These are phyloP conservation scores for Tilletiopsis washingtonensis DNA, from an alignment of 1,284 basidiomycete genomes.

Conservation along the genomic window DNA sequence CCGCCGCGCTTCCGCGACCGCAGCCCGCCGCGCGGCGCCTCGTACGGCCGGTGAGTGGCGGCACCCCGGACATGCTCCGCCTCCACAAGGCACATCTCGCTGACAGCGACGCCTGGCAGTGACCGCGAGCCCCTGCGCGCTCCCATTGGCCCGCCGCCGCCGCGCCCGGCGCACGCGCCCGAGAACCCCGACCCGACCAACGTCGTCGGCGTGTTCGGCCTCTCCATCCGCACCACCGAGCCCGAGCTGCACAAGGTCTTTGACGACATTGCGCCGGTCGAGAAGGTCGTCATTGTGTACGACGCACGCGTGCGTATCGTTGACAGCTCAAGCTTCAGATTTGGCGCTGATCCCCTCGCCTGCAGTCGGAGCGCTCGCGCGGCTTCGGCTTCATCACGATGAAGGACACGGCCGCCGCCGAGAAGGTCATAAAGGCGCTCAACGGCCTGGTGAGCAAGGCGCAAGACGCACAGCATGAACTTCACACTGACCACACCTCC, in stretches of 20 bases:
- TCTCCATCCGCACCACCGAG: slow-evolving; percentile 89
- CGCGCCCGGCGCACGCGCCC: slow-evolving; percentile 14
- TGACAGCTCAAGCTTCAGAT: not conserved
- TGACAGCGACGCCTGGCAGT: too few species aligned
- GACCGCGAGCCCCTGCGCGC: too few species aligned
- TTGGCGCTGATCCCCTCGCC: not conserved
- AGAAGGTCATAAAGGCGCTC: slow-evolving; percentile 75
- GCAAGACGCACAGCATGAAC: not conserved
- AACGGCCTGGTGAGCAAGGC: slow-evolving; percentile 71
- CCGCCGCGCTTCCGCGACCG: too few species aligned
- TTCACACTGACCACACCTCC: not conserved
- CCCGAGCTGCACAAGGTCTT: slow-evolving; percentile 92
- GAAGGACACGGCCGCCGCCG: slow-evolving; percentile 75
- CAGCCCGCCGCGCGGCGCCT: too few species aligned
- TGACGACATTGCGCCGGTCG: slow-evolving; percentile 74
- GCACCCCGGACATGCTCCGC: too few species aligned
- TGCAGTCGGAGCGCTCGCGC: slow-evolving; percentile 83
- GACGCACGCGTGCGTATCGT: slow-evolving; percentile 72
- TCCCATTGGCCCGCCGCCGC: slow-evolving; percentile 1
- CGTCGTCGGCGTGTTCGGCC: slow-evolving; percentile 89
- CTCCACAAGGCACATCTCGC: too few species aligned
- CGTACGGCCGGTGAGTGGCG: too few species aligned
- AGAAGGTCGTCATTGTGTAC: slow-evolving; percentile 90
- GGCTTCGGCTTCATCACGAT: slow-evolving; percentile 98
- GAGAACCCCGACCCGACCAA: slow-evolving; percentile 65